Evolutionary conservation across 2,329 filamentous ascomycete species (phyloP), one percentile per base, ranked within the genome.

Genomic region (Ophiocordyceps australis): DNA sequence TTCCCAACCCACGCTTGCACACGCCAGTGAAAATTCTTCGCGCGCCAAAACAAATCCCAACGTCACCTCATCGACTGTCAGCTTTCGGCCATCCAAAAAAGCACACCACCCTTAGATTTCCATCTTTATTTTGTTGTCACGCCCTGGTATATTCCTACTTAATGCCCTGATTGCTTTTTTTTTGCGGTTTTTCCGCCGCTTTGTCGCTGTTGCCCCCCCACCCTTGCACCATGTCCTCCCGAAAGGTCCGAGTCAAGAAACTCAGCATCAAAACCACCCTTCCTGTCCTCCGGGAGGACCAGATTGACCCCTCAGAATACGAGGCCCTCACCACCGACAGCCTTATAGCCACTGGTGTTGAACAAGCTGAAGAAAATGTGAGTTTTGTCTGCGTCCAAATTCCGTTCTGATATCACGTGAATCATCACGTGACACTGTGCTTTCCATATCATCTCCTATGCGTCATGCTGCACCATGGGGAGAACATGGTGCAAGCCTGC

Each of bases 341-440:
- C 64, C 57, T 81, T 75, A 82, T 94, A 48, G 83, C 89, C 48
- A 94, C 85, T 38, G 89, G 89, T 54, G 89, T 98, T 42, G 89
- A 98, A 55, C 85, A 92, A 50, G 80, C 74, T 37, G 89, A 98
- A 57, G 85, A 95, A 70, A 86, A 86, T 59, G 89, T 94, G 56
- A 72, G 83, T 80, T 35, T 36, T 37, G 35, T 38, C 41, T 39
- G 32, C 37, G 31, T 32, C 32, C 28, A 23, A 28, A 32, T 38
- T 35, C 28, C 36, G 39, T 36, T 37, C 37, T 41, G 43, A 52
- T 49, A 51, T 62, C 60, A 65, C 61, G 61, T 65, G 61, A 14
- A 15, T 0, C 0, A 4, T 27, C 60, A 59, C 52, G 53, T 65
- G 61, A 60, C 34, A 39, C 40, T 9, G 17, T n/a, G n/a, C n/a